Evolutionary conservation across 306 rosid species (phyloP).

Genomic region (Abrus precatorius): DNA sequence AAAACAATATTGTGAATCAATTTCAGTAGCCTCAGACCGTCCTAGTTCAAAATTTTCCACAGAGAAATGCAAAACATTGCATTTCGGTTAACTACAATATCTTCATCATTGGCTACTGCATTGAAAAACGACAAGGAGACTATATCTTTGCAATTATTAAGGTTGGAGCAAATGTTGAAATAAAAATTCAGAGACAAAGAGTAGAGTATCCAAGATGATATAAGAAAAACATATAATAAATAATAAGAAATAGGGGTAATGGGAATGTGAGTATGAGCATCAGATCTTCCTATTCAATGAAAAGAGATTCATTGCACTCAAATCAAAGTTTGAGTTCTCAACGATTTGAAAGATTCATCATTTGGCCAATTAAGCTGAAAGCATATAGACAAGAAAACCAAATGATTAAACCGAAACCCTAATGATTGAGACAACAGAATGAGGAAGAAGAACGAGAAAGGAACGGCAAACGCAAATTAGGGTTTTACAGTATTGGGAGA

Average conservation of each 20-base stretch:
- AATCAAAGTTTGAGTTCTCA: constrained; percentile 49
- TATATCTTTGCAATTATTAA: background rate
- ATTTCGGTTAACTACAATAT: constrained; percentile 47
- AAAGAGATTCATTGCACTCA: constrained; percentile 46
- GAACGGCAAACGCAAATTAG: constrained; percentile 1
- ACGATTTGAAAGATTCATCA: constrained; percentile 50
- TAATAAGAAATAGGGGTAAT: background rate
- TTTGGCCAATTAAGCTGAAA: background rate
- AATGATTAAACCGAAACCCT: background rate
- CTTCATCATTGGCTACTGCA: constrained; percentile 66
- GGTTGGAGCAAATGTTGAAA: background rate
- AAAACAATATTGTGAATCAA: background rate
- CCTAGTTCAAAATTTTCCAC: constrained; percentile 79
- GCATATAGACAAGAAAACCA: background rate
- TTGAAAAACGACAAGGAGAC: background rate
- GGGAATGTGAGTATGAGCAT: constrained; percentile 13
- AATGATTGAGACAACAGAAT: background rate
- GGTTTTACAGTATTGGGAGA: background rate
- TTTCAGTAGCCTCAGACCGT: constrained; percentile 87
- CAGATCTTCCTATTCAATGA: constrained; percentile 60
- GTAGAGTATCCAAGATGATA: background rate
- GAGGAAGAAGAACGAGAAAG: background rate
- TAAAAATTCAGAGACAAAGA: background rate
- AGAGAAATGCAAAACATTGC: constrained; percentile 55
- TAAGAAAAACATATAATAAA: background rate